A percentile compares a stretch with the other conserved stretches of the same genome.
Evolutionary conservation across 2,329 filamentous ascomycete genomes (phyloP).

Genomic region (Claviceps sorghi): DNA sequence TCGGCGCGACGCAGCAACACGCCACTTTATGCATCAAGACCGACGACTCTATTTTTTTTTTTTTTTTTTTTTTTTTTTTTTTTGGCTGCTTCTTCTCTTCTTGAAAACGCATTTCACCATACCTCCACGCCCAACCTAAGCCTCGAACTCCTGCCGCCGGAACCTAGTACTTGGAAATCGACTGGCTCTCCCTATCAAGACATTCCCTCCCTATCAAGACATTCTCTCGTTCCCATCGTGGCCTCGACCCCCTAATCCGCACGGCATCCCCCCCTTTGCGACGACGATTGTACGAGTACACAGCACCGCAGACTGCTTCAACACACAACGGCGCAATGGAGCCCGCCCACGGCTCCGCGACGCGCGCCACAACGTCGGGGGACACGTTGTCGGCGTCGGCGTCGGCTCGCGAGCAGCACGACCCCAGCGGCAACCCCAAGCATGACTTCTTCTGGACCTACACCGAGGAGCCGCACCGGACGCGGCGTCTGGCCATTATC

Average conservation of each 20-base stretch:
- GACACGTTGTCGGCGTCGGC: conserved; percentile 8
- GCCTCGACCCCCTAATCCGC: not conserved
- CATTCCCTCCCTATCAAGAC: too few species aligned
- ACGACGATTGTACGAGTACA: not conserved
- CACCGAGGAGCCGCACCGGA: conserved; percentile 92
- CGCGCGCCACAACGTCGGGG: conserved; percentile 19
- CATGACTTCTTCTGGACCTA: conserved; percentile 91
- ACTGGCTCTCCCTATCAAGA: too few species aligned
- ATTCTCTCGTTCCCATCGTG: not conserved
- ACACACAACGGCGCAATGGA: conserved; percentile 5
- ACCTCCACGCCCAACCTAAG: not conserved
- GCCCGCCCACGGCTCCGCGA: conserved; percentile 18
- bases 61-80: too few species aligned
- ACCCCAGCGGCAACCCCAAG: conserved; percentile 13
- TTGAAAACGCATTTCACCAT: too few species aligned
- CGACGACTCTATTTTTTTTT: too few species aligned
- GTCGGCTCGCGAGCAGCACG: conserved; percentile 9
- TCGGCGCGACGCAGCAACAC: not conserved
- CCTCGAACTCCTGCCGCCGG: too few species aligned
- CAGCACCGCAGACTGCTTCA: not conserved
- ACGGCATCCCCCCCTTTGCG: not conserved
- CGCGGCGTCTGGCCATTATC: conserved; percentile 82
- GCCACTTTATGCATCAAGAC: not conserved
- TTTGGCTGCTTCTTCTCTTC: too few species aligned
- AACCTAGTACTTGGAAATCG: too few species aligned